phyloP scores from a whole-genome alignment of 2,329 filamentous ascomycete species.

The Xylariaceae sp. region DNA sequence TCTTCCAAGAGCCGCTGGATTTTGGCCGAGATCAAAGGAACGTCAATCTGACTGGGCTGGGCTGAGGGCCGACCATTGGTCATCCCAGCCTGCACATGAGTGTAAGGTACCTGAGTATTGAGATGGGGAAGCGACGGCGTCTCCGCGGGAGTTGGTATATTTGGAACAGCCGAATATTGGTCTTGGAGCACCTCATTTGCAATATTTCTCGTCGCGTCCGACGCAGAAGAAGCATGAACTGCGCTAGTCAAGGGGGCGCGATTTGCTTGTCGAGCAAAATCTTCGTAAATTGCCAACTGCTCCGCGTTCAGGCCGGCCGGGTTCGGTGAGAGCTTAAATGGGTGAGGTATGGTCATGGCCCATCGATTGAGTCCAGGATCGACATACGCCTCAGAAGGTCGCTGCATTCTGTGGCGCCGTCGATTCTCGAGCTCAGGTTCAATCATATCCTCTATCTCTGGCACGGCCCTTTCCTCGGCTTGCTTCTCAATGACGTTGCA shows the following conservation, averaged over 20 bases:
- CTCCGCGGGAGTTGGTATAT: constrained; percentile 55
- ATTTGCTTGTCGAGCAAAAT: constrained; percentile 84
- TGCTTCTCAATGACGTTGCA: constrained; percentile 94
- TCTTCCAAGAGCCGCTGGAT: constrained; percentile 56
- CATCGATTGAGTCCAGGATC: constrained; percentile 80
- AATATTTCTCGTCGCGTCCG: constrained; percentile 57
- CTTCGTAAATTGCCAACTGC: constrained; percentile 93
- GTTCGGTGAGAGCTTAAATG: constrained; percentile 77
- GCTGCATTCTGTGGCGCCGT: constrained; percentile 67
- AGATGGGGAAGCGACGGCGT: constrained; percentile 53
- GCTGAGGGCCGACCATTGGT: constrained; percentile 47
- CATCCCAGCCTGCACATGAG: constrained; percentile 45
- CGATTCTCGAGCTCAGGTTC: constrained; percentile 75
- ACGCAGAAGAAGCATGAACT: constrained; percentile 52
- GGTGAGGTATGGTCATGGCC: constrained; percentile 90
- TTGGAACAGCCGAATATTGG: constrained; percentile 53
- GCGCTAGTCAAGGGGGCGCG: constrained; percentile 52
- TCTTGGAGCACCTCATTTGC: constrained; percentile 63
- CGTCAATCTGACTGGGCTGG: constrained; percentile 45
- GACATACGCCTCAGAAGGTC: constrained; percentile 80
- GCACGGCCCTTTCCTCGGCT: constrained; percentile 86
- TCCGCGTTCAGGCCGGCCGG: constrained; percentile 74
- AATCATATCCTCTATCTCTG: constrained; percentile 93
- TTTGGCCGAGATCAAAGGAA: constrained; percentile 47
- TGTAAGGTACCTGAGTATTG: constrained; percentile 50